phyloP scores from a whole-genome alignment of 1,284 basidiomycete genomes.

The Singerocomus inundabilis region DNA sequence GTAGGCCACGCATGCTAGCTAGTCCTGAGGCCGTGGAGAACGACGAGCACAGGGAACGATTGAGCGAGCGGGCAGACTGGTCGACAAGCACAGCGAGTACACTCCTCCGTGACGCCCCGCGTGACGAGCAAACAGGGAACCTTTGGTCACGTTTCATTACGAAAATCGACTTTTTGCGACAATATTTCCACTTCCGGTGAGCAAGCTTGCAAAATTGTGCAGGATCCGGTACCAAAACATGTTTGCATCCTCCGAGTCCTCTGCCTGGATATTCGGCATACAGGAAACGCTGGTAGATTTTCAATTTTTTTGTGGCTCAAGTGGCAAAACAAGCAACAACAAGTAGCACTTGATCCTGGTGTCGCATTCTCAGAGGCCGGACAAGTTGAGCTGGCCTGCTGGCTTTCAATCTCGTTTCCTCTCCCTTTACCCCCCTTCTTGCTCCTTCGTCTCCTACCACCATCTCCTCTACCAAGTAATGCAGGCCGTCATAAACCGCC shows the following conservation, averaged over 20 bases:
- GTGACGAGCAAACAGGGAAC: constrained; percentile 31
- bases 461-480: constrained; percentile 50
- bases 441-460: constrained; percentile 40
- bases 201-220: background rate
- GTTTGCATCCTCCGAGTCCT: background rate
- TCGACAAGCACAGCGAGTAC: constrained; percentile 33
- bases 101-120: constrained; percentile 32
- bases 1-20: constrained; percentile 54
- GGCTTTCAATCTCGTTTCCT: constrained; percentile 37
- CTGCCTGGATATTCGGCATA: background rate
- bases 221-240: constrained; percentile 10
- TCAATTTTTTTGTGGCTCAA: constrained; percentile 9
- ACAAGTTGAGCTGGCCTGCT: constrained; percentile 35
- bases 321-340: constrained; percentile 30
- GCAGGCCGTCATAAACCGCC: constrained; percentile 65
- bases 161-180: constrained; percentile 16
- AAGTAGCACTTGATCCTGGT: constrained; percentile 35
- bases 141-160: constrained; percentile 29
- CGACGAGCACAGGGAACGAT: constrained; percentile 13
- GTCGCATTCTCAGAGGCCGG: constrained; percentile 34
- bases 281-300: background rate
- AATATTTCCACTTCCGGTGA: constrained; percentile 14
- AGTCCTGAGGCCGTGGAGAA: constrained; percentile 9
- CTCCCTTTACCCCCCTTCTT: constrained; percentile 8
- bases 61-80: constrained; percentile 21